Base-by-base conservation (phyloP, 2,329 filamentous ascomycete species). In the Colletotrichum noveboracense region DNA sequence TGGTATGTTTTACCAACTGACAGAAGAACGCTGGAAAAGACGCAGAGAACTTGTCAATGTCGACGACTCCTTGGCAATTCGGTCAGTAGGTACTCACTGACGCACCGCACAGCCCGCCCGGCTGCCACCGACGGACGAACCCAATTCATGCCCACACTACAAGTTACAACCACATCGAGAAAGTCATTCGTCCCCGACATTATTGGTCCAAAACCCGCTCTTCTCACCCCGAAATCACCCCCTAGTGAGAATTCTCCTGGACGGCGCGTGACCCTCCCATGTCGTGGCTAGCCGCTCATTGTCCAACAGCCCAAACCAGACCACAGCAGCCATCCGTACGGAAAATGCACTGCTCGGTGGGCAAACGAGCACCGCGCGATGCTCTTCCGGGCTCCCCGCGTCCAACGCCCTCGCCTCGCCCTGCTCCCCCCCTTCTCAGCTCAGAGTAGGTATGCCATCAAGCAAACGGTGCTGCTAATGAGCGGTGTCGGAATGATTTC, bases 401-500 rank as follows among this genome's bases (percentile, higher is more conserved):
- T 68, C 36, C n/a, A 36, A 48, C 16, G 24, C 24, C 67, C 18
- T 61, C 67, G 74, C 24, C 74, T 74, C 34, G 65, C 48, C 43
- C 61, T 64, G 70, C 58, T 28, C 26, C 26, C 48, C 58, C 28
- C 26, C 43, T 30, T 64, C 58, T 68, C 70, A 75, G 74, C 74
- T 69, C 61, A 21, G 26, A 24, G 28, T 62, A 26, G 28, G 34
- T 56, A 21, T 67, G 55, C n/a, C 43, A 52, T 21, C 10, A 13
- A 21, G 43, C 43, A 21, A 21, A 24, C n/a, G 16, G 56, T 52
- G 64, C n/a, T 34, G 26, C 14, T 58, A 60, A 34, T 28, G 62
- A 74, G 70, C 74, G 64, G 70, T 74, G 56, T 74, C 64, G 70
- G 70, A 76, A 76, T 34, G 26, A 74, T 69, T 55, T 28, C 21